A percentile compares a stretch with the other conserved stretches of the same genome.
These are phyloP conservation scores for Sarocladiaceae sp. DNA, from an alignment of 2,329 filamentous ascomycete species.

Conservation along the genomic window DNA sequence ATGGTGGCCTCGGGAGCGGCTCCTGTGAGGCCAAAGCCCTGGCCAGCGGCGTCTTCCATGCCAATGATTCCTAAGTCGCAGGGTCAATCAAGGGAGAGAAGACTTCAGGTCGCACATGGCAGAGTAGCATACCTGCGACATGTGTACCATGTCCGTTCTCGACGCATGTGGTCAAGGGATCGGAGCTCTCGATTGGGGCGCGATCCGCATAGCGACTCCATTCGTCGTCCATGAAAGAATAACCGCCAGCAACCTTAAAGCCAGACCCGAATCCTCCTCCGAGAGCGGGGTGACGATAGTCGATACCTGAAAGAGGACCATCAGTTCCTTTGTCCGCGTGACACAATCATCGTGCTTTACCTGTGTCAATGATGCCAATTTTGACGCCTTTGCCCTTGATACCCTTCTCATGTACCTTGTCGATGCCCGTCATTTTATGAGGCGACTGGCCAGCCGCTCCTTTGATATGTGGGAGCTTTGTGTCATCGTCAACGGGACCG, in stretches of 20 bases:
- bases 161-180: not conserved
- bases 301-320: not conserved
- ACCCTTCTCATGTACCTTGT: slow-evolving; percentile 31
- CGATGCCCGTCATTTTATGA: slow-evolving; percentile 34
- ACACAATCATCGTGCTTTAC: too few species aligned
- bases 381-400: slow-evolving; percentile 33
- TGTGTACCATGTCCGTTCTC: not conserved
- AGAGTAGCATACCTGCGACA: not conserved
- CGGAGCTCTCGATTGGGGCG: not conserved
- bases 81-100: too few species aligned
- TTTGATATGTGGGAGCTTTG: not conserved
- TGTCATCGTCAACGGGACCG: not conserved
- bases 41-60: not conserved
- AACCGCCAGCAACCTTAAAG: slow-evolving; percentile 33
- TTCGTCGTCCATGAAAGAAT: slow-evolving; percentile 27
- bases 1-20: not conserved
- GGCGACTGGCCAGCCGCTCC: slow-evolving; percentile 24
- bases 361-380: slow-evolving; percentile 35
- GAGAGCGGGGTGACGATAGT: slow-evolving; percentile 17
- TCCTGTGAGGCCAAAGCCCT: not conserved
- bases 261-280: slow-evolving; percentile 33
- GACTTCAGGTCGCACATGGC: too few species aligned
- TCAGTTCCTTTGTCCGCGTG: not conserved
- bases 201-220: not conserved
- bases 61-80: not conserved